Evolutionary conservation across 179 eudicot species (phyloP).

Genomic region (Carnegiea gigantea): DNA sequence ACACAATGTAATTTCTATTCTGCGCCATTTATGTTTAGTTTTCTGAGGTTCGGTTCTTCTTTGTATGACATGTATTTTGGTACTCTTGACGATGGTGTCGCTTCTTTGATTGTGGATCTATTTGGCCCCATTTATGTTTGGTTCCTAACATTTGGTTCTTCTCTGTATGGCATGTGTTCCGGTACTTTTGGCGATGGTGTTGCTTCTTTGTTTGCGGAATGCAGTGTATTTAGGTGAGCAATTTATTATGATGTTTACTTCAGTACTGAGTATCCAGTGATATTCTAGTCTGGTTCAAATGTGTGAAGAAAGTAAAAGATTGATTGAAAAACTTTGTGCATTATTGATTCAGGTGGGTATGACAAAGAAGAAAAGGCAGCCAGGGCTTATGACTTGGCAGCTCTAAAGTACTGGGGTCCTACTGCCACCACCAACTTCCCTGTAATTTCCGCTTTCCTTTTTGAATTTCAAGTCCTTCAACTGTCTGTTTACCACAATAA

Average conservation of each 20-base stretch:
- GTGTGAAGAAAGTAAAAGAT: background rate
- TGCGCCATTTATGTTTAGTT: background rate
- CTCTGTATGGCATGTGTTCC: slow-evolving; percentile 22
- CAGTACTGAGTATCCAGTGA: no score
- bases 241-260: background rate
- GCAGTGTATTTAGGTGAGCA: slow-evolving; percentile 90
- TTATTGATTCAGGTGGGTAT: slow-evolving; percentile 64
- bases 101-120: background rate
- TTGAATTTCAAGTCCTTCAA: slow-evolving; percentile 9
- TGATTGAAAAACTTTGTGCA: background rate
- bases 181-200: slow-evolving; percentile 12
- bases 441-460: slow-evolving; percentile 38
- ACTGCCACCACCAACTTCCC: slow-evolving; percentile 94
- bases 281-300: background rate
- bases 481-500: background rate
- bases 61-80: slow-evolving; percentile 20
- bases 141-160: background rate
- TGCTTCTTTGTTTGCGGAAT: background rate
- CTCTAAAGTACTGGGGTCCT: slow-evolving; percentile 89
- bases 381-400: slow-evolving; percentile 90
- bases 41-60: background rate
- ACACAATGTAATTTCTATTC: no score
- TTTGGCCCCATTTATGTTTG: background rate
- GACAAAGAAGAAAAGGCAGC: slow-evolving; percentile 99
- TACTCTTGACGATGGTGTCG: slow-evolving; percentile 12